These are phyloP conservation scores for Colletotrichum liaoningense DNA, from an alignment of 2,329 filamentous ascomycete species.

Conservation along the genomic window DNA sequence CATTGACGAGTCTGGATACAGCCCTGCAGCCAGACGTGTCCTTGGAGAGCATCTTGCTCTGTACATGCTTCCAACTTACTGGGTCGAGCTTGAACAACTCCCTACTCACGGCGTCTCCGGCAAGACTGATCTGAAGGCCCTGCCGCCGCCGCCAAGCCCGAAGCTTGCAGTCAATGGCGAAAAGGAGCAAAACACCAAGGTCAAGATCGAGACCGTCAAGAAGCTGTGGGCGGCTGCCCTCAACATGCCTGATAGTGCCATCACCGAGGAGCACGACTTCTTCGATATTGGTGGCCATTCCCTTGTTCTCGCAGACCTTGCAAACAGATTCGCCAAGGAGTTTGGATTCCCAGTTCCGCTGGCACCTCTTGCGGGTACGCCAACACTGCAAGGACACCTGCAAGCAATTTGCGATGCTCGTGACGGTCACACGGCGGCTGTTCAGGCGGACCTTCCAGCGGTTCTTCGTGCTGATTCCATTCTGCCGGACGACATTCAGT, in stretches of 20 bases:
- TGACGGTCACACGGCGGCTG: constrained; percentile 78
- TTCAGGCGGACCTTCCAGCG: constrained; percentile 80
- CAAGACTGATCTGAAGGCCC: constrained; percentile 78
- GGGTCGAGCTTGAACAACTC: constrained; percentile 78
- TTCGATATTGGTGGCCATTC: constrained; percentile 87
- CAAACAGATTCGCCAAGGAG: constrained; percentile 74
- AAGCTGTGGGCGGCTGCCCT: constrained; percentile 79
- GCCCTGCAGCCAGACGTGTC: constrained; percentile 73
- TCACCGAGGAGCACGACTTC: constrained; percentile 80
- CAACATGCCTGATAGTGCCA: constrained; percentile 69
- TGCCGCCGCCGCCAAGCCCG: constrained; percentile 73
- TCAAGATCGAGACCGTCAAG: constrained; percentile 74
- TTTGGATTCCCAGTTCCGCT: constrained; percentile 82
- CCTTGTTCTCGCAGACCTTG: constrained; percentile 79
- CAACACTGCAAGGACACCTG: constrained; percentile 79
- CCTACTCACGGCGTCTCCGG: constrained; percentile 84
- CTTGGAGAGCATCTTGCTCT: constrained; percentile 77
- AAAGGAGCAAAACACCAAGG: constrained; percentile 68
- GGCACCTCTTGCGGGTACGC: constrained; percentile 75
- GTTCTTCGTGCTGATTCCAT: constrained; percentile 74
- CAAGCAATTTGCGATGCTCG: constrained; percentile 76
- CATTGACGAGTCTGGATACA: constrained; percentile 78
- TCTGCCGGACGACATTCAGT: constrained; percentile 77
- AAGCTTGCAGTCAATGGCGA: constrained; percentile 53
- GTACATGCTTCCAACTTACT: constrained; percentile 85